Percentiles rank a stretch among this genome's conserved stretches.
Conservation (phyloP, 108 stramenopile genomes). For the Fistulifera pelliculosa region DNA sequence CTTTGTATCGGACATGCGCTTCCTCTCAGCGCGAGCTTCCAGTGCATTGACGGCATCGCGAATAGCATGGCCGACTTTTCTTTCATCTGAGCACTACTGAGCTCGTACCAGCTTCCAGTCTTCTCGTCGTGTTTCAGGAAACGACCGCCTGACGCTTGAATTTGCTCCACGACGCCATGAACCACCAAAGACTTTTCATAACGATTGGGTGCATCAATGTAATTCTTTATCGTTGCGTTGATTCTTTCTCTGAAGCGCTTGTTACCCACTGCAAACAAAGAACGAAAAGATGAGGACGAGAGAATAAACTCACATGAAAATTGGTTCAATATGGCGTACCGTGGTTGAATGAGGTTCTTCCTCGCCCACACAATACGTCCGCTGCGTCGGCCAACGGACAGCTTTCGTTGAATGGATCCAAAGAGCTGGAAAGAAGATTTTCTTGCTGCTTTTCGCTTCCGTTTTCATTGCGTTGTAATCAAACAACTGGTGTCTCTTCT, state of each 20-base stretch:
- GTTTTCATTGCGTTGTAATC: not conserved
- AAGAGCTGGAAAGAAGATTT: not conserved
- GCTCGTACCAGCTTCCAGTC: slow-evolving; percentile 18
- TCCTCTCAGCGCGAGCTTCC: slow-evolving; percentile 5
- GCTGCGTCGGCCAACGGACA: not conserved
- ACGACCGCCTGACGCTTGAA: slow-evolving; percentile 3
- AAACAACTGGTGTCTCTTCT: too few relatives aligned
- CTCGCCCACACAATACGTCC: slow-evolving; percentile 14
- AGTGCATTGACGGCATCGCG: slow-evolving; percentile 14
- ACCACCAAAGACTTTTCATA: slow-evolving; percentile 13
- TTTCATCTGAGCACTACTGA: slow-evolving; percentile 11
- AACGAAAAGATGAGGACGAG: too few relatives aligned
- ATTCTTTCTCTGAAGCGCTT: slow-evolving; percentile 8
- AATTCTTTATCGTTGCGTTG: slow-evolving; percentile 1
- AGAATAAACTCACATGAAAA: not conserved
- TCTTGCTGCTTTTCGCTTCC: not conserved
- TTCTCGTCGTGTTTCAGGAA: slow-evolving; percentile 17
- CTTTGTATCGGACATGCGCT: too few relatives aligned
- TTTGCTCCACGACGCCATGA: slow-evolving; percentile 3
- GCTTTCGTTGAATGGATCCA: not conserved
- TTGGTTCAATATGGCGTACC: slow-evolving; percentile 2
- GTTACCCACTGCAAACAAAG: slow-evolving; percentile 7
- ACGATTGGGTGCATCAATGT: slow-evolving; percentile 5
- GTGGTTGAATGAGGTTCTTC: slow-evolving; percentile 14
- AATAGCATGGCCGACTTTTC: slow-evolving; percentile 31